Evolutionary conservation across 2,329 filamentous ascomycete species (phyloP).

Genomic region (Hypoxylon rubiginosum): DNA sequence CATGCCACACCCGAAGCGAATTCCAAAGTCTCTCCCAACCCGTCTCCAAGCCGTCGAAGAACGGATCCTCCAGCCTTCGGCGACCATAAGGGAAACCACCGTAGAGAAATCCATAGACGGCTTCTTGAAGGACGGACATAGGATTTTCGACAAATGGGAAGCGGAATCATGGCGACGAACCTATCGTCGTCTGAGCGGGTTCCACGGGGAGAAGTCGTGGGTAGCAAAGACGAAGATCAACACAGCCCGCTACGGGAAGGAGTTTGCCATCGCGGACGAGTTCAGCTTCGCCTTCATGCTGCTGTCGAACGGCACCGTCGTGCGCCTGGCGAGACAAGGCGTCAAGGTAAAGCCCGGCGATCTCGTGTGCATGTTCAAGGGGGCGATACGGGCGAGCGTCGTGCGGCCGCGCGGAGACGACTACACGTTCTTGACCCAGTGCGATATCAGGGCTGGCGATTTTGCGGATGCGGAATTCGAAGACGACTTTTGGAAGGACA

Average conservation of each 20-base stretch:
- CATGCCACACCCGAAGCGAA: background rate
- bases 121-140: background rate
- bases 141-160: background rate
- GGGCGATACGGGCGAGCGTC: conserved; percentile 11
- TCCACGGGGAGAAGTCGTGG: conserved; percentile 5
- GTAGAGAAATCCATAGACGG: conserved; percentile 17
- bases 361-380: conserved; percentile 42
- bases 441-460: conserved; percentile 5
- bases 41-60: conserved; percentile 13
- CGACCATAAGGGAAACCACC: conserved; percentile 5
- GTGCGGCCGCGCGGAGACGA: conserved; percentile 28
- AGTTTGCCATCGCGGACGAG: conserved; percentile 20
- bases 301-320: conserved; percentile 38
- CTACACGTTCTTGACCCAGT: conserved; percentile 31
- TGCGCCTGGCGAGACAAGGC: conserved; percentile 1
- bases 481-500: conserved; percentile 38
- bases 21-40: conserved; percentile 6
- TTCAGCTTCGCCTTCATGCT: conserved; percentile 19
- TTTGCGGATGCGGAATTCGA: conserved; percentile 32
- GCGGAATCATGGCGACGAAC: conserved; percentile 5
- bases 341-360: conserved; percentile 26
- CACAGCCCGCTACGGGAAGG: conserved; percentile 8
- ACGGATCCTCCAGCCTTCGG: conserved; percentile 26
- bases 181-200: conserved; percentile 13
- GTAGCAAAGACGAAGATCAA: conserved; percentile 5